A percentile compares a stretch with the other conserved stretches of the same genome.
Conservation (phyloP, 345 rosid genomes). For the Corchorus capsularis region DNA sequence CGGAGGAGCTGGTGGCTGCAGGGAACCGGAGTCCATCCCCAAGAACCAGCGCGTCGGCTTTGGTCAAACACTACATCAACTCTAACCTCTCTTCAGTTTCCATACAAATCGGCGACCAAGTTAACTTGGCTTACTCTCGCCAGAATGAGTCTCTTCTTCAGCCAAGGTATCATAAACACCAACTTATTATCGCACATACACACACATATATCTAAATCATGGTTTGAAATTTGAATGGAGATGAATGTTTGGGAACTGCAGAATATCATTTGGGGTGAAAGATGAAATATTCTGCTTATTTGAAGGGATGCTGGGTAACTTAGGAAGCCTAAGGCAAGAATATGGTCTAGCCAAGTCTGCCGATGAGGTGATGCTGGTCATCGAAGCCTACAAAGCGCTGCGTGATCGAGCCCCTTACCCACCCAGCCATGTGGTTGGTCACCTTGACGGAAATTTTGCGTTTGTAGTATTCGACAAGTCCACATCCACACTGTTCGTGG, state of each 20-base stretch:
- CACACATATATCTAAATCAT: too few species aligned
- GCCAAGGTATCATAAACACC: conserved; percentile 14
- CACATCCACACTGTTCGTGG: conserved; percentile 85
- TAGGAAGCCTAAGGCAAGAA: conserved; percentile 91
- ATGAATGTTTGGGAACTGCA: conserved; percentile 18
- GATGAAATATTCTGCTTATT: conserved; percentile 95
- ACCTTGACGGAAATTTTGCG: conserved; percentile 78
- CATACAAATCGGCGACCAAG: conserved; percentile 68
- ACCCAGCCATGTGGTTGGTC: conserved; percentile 83
- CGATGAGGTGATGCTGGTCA: conserved; percentile 81
- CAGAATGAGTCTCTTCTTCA: too few species aligned
- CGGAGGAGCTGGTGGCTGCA: too few species aligned
- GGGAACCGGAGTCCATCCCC: conserved; percentile 49
- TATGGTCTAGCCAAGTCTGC: conserved; percentile 87
- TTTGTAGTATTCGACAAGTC: conserved; percentile 87
- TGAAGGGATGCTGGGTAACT: conserved; percentile 85
- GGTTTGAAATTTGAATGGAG: too few species aligned
- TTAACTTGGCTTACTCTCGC: conserved; percentile 60
- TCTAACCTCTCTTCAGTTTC: conserved; percentile 55
- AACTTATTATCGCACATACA: too few species aligned
- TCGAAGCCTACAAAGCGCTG: conserved; percentile 96
- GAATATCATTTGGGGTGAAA: conserved; percentile 88
- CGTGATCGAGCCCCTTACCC: conserved; percentile 99
- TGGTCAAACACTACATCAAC: conserved; percentile 59
- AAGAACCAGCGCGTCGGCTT: conserved; percentile 57